A percentile compares a stretch with the other conserved stretches of the same genome.
Evolutionary conservation across 768 basidiomycete genomes (phyloP).

Genomic region (Peribolospora baueri): DNA sequence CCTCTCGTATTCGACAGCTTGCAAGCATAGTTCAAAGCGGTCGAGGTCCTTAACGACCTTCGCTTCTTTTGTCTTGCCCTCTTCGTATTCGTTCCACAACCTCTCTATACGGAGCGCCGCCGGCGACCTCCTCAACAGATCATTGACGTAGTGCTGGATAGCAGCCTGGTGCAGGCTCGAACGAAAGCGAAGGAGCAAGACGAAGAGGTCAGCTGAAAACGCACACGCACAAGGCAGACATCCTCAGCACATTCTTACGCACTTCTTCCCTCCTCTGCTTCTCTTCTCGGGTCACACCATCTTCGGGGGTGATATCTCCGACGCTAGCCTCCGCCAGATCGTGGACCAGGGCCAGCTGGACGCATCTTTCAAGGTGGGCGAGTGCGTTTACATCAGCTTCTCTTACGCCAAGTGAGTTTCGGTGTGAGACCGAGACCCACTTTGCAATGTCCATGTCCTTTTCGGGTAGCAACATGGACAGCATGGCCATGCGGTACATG

Average conservation of each 20-base stretch:
- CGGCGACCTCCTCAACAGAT: slow-evolving; percentile 11
- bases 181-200: too few species aligned
- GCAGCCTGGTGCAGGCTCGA: too few species aligned
- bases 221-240: too few species aligned
- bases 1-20: slow-evolving; percentile 29
- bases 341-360: slow-evolving; percentile 76
- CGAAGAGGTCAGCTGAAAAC: too few species aligned
- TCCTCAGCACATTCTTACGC: slow-evolving; percentile 8
- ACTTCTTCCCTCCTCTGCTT: slow-evolving; percentile 56
- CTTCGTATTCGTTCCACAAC: slow-evolving; percentile 72
- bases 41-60: slow-evolving; percentile 78
- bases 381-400: background rate
- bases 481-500: slow-evolving; percentile 77
- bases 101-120: slow-evolving; percentile 30
- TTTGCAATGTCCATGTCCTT: slow-evolving; percentile 41
- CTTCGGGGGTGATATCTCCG: slow-evolving; percentile 77
- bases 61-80: slow-evolving; percentile 43
- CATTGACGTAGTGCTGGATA: slow-evolving; percentile 25
- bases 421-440: slow-evolving; percentile 26
- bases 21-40: slow-evolving; percentile 63
- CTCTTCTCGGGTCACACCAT: slow-evolving; percentile 56
- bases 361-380: slow-evolving; percentile 29
- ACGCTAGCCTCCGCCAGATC: slow-evolving; percentile 88
- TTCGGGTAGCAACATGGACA: slow-evolving; percentile 68
- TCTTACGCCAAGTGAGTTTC: background rate